Percentiles rank a stretch among this genome's conserved stretches.
Conservation (phyloP, 768 basidiomycete species). For the Kwoniella pini region DNA sequence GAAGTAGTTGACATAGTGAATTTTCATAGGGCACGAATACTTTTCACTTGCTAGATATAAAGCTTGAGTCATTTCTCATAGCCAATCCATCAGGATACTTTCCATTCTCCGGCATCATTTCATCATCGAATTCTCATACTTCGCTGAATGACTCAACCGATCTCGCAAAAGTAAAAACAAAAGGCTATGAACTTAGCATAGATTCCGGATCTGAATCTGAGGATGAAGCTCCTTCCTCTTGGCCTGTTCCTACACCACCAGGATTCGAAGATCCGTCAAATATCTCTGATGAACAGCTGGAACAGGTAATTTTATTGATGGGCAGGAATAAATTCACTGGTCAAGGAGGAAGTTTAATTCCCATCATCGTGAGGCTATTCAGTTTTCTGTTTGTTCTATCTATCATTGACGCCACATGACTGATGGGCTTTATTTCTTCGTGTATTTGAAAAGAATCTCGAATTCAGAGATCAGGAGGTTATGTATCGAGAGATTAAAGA, state of each 20-base stretch:
- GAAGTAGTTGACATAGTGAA: neutral
- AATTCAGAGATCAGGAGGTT: constrained; percentile 24
- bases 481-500: constrained; percentile 31
- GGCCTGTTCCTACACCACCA: constrained; percentile 52
- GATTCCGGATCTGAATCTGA: constrained; percentile 25
- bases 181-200: neutral
- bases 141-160: neutral
- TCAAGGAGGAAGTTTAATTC: constrained; percentile 11
- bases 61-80: constrained; percentile 71
- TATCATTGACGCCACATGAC: neutral
- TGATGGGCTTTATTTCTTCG: neutral
- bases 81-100: constrained; percentile 56
- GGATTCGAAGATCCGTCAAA: constrained; percentile 44
- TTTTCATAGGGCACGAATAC: constrained; percentile 67
- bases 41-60: constrained; percentile 68
- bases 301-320: constrained; percentile 26
- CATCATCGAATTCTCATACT: neutral
- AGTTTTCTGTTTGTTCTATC: neutral
- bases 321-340: constrained; percentile 1
- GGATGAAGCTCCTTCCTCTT: constrained; percentile 21
- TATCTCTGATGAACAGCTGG: constrained; percentile 31
- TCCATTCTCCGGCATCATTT: constrained; percentile 63
- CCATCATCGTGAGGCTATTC: constrained; percentile 30
- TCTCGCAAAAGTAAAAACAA: neutral
- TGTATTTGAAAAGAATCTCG: constrained; percentile 36